These are phyloP conservation scores for Cladosporium sp. DNA, from an alignment of 2,329 filamentous ascomycete genomes.

Conservation along the genomic window DNA sequence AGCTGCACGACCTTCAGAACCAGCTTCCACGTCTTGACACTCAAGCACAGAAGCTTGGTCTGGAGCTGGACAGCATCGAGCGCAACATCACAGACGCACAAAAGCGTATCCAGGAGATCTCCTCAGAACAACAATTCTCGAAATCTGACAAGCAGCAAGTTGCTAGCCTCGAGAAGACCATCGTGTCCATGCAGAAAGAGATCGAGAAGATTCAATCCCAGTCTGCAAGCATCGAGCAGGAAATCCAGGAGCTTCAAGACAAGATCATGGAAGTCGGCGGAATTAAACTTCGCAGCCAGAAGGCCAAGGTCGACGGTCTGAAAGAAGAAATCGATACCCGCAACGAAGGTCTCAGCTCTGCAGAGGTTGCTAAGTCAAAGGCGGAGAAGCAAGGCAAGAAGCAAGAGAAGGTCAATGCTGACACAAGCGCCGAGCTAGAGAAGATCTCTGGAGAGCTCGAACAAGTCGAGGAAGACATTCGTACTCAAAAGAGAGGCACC, in stretches of 20 bases:
- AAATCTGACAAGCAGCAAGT: conserved; percentile 74
- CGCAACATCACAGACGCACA: conserved; percentile 80
- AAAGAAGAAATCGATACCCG: conserved; percentile 81
- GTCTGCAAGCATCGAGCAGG: conserved; percentile 83
- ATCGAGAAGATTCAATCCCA: conserved; percentile 75
- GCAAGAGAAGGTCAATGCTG: conserved; percentile 75
- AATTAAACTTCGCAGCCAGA: conserved; percentile 84
- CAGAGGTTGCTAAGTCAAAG: conserved; percentile 85
- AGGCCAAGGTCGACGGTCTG: conserved; percentile 81
- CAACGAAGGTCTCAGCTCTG: conserved; percentile 75
- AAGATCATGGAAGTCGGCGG: conserved; percentile 99
- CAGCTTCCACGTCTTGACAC: conserved; percentile 83
- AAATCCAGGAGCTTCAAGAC: conserved; percentile 88
- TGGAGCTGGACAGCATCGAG: conserved; percentile 84
- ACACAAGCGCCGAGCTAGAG: conserved; percentile 75
- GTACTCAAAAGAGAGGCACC: conserved; percentile 70
- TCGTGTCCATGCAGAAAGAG: conserved; percentile 70
- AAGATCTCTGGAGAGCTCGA: conserved; percentile 69
- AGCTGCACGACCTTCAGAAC: conserved; percentile 67
- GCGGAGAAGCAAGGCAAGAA: conserved; percentile 89
- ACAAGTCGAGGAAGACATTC: conserved; percentile 72
- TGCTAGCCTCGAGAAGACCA: conserved; percentile 69
- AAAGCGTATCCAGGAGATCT: conserved; percentile 79
- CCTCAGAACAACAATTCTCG: conserved; percentile 74
- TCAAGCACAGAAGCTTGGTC: conserved; percentile 80